phyloP scores from a whole-genome alignment of 768 basidiomycete genomes.

The Fomitopsis serialis region DNA sequence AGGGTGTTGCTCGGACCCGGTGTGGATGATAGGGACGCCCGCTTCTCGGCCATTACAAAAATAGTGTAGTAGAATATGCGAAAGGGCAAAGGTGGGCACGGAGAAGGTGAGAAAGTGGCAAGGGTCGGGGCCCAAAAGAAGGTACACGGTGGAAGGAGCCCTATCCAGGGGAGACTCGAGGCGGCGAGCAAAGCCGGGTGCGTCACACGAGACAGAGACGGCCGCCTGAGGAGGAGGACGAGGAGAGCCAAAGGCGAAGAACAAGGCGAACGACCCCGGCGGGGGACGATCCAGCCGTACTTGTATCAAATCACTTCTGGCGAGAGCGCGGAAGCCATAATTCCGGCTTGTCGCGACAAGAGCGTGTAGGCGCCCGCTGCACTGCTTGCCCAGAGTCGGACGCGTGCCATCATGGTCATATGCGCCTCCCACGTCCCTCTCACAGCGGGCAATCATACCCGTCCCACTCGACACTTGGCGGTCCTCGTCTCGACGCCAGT shows the following conservation, averaged over 20 bases:
- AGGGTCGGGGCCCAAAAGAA: slow-evolving; percentile 1
- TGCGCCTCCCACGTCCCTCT: slow-evolving; percentile 18
- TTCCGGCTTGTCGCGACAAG: slow-evolving; percentile 19
- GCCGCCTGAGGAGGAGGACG: slow-evolving; percentile 8
- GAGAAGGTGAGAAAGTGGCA: slow-evolving; percentile 13
- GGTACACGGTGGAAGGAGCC: slow-evolving; percentile 3
- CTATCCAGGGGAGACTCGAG: neutral
- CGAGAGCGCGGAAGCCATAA: slow-evolving; percentile 1
- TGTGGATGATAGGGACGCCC: slow-evolving; percentile 13
- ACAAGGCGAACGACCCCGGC: slow-evolving; percentile 11
- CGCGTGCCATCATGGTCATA: slow-evolving; percentile 9
- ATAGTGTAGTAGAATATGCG: slow-evolving; percentile 21
- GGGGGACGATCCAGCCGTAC: slow-evolving; percentile 11
- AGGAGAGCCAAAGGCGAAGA: slow-evolving; percentile 15
- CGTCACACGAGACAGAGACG: slow-evolving; percentile 1
- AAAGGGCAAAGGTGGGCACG: slow-evolving; percentile 18
- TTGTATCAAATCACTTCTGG: slow-evolving; percentile 14
- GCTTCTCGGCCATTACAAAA: slow-evolving; percentile 28
- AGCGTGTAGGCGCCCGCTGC: slow-evolving; percentile 1
- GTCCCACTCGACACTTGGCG: neutral
- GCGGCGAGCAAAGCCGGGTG: neutral
- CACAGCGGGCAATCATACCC: slow-evolving; percentile 25
- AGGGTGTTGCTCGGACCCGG: slow-evolving; percentile 19
- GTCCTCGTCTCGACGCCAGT: neutral
- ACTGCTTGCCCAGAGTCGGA: slow-evolving; percentile 7